Conservation (phyloP, 495 filamentous ascomycete genomes). For the Evansstolkia leycettana region DNA sequence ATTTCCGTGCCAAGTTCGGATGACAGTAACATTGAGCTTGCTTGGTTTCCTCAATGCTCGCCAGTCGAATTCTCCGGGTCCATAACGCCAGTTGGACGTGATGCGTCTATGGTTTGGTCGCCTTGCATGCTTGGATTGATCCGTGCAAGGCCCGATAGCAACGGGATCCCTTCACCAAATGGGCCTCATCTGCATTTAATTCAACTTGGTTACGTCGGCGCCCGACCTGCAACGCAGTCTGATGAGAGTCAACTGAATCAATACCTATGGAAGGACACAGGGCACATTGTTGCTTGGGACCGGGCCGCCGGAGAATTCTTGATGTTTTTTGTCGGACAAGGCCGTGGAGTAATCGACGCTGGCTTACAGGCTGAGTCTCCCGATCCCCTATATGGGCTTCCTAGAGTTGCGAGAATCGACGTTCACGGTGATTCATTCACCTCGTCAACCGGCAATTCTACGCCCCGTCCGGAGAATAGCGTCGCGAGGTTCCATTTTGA, state of each 20-base stretch:
- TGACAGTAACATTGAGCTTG: conserved; percentile 8
- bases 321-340: conserved; percentile 16
- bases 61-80: conserved; percentile 18
- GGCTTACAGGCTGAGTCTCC: conserved; percentile 1
- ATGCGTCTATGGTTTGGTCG: conserved; percentile 5
- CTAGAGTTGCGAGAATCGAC: conserved; percentile 9
- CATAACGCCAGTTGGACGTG: conserved; percentile 2
- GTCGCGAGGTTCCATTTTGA: conserved; percentile 13
- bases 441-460: too few relatives aligned
- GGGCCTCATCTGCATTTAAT: conserved; percentile 18
- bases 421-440: conserved; percentile 5
- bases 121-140: conserved; percentile 20
- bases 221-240: conserved; percentile 4
- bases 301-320: conserved; percentile 18
- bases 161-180: conserved; percentile 7
- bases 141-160: conserved; percentile 9
- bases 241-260: not conserved
- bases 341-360: conserved; percentile 8
- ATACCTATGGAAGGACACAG: conserved; percentile 18
- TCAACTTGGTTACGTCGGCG: conserved; percentile 23
- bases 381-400: conserved; percentile 8
- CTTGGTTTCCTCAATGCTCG: conserved; percentile 20
- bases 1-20: conserved; percentile 3
- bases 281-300: conserved; percentile 28
- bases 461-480: not conserved